A percentile compares a stretch with the other conserved stretches of the same genome.
These are phyloP conservation scores for Taiwanofungus camphoratus DNA, from an alignment of 1,284 basidiomycete species.

Conservation along the genomic window DNA sequence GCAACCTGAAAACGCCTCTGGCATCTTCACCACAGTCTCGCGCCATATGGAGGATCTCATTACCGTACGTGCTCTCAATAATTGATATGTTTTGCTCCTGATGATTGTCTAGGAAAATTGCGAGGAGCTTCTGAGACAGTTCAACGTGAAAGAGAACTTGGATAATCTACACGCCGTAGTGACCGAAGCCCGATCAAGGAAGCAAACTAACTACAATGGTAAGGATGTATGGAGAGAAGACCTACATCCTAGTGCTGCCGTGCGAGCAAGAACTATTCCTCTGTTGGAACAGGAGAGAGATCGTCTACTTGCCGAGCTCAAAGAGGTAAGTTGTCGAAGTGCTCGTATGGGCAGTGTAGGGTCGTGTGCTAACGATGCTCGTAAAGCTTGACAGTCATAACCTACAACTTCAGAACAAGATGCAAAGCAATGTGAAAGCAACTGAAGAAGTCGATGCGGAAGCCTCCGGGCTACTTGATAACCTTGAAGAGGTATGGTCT, in stretches of 20 bases:
- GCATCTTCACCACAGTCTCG: constrained; percentile 61
- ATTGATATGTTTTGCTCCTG: not conserved
- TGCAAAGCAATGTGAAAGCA: constrained; percentile 42
- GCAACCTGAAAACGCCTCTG: constrained; percentile 60
- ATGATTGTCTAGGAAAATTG: constrained; percentile 26
- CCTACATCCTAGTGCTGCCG: constrained; percentile 53
- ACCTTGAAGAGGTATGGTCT: constrained; percentile 48
- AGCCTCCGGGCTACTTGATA: constrained; percentile 40
- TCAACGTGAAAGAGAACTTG: constrained; percentile 59
- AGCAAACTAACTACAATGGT: constrained; percentile 35
- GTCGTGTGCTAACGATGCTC: not conserved
- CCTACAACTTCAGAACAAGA: constrained; percentile 36
- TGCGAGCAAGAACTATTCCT: constrained; percentile 55
- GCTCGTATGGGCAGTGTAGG: not conserved
- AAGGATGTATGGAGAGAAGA: constrained; percentile 61
- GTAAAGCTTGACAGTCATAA: constrained; percentile 54
- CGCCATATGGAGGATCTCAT: constrained; percentile 63
- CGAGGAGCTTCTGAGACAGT: constrained; percentile 57
- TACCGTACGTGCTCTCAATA: constrained; percentile 41
- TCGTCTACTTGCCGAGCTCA: constrained; percentile 43
- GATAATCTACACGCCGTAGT: constrained; percentile 66
- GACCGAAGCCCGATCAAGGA: constrained; percentile 61
- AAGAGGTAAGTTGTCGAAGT: constrained; percentile 33
- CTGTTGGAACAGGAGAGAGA: constrained; percentile 50
- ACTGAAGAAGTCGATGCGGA: constrained; percentile 43